phyloP scores from a whole-genome alignment of 148 eudicot genomes.

The Camellia japonica region DNA sequence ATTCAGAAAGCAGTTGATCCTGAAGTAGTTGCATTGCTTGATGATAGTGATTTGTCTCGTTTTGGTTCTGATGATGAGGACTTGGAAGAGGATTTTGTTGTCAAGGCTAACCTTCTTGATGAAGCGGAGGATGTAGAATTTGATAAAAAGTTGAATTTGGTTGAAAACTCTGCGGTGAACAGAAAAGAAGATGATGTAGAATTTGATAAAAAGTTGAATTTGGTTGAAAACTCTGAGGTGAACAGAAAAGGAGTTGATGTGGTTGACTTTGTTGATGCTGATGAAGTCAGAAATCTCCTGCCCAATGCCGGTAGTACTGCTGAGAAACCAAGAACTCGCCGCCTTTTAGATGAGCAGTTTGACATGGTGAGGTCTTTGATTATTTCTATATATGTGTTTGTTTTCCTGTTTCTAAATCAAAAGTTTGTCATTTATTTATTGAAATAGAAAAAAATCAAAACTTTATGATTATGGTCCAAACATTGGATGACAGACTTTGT shows the following conservation, averaged over 20 bases:
- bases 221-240: conserved; percentile 24
- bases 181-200: conserved; percentile 16
- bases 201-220: conserved; percentile 26
- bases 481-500: neutral
- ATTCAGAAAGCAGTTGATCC: conserved; percentile 78
- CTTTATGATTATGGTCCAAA: neutral
- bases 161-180: conserved; percentile 23
- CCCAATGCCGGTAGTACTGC: conserved; percentile 1
- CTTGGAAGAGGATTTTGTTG: conserved; percentile 91
- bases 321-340: conserved; percentile 59
- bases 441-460: too few relatives aligned
- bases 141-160: conserved; percentile 26
- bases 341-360: conserved; percentile 78
- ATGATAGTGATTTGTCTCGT: conserved; percentile 59
- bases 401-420: neutral
- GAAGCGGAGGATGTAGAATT: conserved; percentile 35
- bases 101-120: conserved; percentile 62
- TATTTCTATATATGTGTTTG: neutral
- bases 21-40: conserved; percentile 70
- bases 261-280: conserved; percentile 9
- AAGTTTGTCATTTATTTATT: too few relatives aligned
- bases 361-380: conserved; percentile 55
- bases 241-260: conserved; percentile 15
- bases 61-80: conserved; percentile 82
- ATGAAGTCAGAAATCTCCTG: conserved; percentile 17